These are phyloP conservation scores for Podila epicladia DNA, from an alignment of 192 early-diverging fungal species.

Conservation along the genomic window DNA sequence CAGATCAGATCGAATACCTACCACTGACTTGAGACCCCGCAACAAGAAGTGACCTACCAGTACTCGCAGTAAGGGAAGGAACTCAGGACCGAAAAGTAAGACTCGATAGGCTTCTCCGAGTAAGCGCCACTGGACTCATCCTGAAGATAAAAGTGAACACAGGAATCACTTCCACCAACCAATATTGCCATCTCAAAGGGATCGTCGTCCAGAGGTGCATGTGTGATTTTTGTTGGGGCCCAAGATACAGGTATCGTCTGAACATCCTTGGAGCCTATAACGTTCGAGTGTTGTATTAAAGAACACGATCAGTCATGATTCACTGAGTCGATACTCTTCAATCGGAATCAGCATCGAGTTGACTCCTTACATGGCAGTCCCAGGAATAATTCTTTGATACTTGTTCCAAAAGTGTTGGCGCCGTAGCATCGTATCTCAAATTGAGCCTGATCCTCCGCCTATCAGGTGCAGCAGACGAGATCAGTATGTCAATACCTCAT, in stretches of 20 bases:
- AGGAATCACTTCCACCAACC: constrained; percentile 41
- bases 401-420: constrained; percentile 29
- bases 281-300: neutral
- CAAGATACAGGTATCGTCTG: constrained; percentile 29
- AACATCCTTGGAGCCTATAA: constrained; percentile 28
- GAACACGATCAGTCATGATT: no score
- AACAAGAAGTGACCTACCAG: constrained; percentile 12
- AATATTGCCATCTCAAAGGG: constrained; percentile 46
- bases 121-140: neutral
- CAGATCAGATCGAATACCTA: no score
- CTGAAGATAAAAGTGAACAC: constrained; percentile 44
- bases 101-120: constrained; percentile 18
- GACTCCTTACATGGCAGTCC: constrained; percentile 19
- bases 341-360: no score
- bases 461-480: neutral
- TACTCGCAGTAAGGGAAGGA: constrained; percentile 46
- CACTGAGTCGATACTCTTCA: no score
- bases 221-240: constrained; percentile 48
- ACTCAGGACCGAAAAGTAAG: constrained; percentile 18
- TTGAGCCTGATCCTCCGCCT: constrained; percentile 29
- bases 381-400: constrained; percentile 30
- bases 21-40: no score
- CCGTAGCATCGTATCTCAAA: constrained; percentile 43
- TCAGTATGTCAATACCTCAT: neutral
- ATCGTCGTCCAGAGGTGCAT: constrained; percentile 31